Conservation (phyloP, 257 asterid species). For the Jaltomata sinuosa region DNA sequence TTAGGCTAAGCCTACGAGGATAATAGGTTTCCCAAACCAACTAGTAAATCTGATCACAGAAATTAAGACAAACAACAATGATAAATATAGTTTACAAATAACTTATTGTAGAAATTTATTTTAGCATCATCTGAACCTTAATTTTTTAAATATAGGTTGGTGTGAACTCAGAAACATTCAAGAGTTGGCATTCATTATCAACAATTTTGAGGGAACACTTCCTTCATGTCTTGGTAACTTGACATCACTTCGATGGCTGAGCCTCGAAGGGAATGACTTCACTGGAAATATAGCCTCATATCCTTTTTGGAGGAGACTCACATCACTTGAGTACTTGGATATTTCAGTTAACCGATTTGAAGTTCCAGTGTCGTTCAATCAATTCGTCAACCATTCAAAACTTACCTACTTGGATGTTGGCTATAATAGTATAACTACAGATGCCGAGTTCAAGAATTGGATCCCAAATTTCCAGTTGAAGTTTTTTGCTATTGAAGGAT, state of each 20-base stretch:
- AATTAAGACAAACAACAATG: too few species aligned
- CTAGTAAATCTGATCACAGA: too few species aligned
- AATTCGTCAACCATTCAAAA: neutral
- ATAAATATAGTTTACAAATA: too few species aligned
- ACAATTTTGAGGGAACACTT: neutral
- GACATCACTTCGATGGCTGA: neutral
- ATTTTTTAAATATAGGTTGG: neutral
- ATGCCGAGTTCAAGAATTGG: neutral
- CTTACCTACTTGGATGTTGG: neutral
- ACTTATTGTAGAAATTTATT: too few species aligned
- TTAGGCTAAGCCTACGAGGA: too few species aligned
- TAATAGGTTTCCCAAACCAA: too few species aligned
- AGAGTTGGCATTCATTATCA: accelerated
- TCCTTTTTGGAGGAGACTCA: neutral
- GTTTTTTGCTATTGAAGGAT: accelerated
- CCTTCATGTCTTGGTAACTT: neutral
- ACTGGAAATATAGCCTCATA: neutral
- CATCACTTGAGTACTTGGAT: neutral
- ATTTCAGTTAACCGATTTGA: neutral
- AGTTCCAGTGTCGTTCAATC: neutral
- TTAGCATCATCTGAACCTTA: neutral
- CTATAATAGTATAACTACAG: neutral
- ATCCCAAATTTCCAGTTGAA: neutral
- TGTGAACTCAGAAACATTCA: neutral
- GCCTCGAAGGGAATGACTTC: accelerated